Conservation (phyloP, 2,329 filamentous ascomycete genomes). For the Trichoderma sp. region DNA sequence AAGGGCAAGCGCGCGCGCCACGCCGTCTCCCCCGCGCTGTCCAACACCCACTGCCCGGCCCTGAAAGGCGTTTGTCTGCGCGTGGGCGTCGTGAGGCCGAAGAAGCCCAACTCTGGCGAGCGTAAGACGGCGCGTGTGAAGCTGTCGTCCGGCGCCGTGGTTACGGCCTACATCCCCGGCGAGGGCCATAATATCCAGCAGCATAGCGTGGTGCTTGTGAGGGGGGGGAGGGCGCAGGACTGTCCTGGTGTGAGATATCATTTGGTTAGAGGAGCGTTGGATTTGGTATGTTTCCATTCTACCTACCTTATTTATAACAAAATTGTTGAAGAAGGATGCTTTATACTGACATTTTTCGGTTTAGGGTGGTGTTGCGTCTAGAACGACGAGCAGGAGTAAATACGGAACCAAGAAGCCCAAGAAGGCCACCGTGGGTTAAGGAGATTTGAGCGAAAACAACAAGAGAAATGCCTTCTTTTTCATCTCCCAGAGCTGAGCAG, state of each 20-base stretch:
- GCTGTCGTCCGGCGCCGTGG: constrained; percentile 79
- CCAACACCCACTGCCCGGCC: constrained; percentile 67
- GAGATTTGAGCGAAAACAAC: not conserved
- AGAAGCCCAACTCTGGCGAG: constrained; percentile 98
- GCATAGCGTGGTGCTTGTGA: constrained; percentile 95
- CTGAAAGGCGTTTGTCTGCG: constrained; percentile 96
- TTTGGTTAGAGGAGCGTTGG: constrained; percentile 84
- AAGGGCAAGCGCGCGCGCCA: constrained; percentile 79
- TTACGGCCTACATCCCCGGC: constrained; percentile 94
- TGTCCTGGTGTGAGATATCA: constrained; percentile 98
- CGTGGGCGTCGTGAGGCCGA: constrained; percentile 90
- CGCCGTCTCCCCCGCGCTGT: constrained; percentile 82
- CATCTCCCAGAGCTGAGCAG: not conserved
- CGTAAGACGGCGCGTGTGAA: constrained; percentile 92
- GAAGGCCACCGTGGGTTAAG: constrained; percentile 61
- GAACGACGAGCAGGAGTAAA: constrained; percentile 85
- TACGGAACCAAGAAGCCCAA: constrained; percentile 99
- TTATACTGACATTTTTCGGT: constrained; percentile 26
- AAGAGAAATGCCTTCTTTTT: not conserved
- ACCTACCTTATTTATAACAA: too few species aligned
- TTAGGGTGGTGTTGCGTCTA: constrained; percentile 85
- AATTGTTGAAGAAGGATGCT: not conserved
- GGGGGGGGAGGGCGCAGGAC: constrained; percentile 91
- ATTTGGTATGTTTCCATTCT: constrained; percentile 67
- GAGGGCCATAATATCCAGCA: constrained; percentile 99